Conservation (phyloP, 2,329 filamentous ascomycete genomes). For the Nectriaceae sp. region DNA sequence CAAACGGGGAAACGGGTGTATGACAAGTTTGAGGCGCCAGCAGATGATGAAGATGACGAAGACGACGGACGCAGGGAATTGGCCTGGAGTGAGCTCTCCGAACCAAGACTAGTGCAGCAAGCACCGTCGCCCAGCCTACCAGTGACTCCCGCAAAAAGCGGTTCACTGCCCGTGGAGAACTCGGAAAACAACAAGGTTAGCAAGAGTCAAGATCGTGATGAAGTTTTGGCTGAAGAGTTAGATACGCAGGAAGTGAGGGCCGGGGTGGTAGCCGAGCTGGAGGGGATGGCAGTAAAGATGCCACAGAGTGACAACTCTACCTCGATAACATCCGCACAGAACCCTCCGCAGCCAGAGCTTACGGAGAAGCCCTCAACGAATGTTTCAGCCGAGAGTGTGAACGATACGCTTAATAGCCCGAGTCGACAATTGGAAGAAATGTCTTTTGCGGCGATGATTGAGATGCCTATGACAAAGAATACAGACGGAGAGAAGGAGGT, state of each 20-base stretch:
- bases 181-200: constrained; percentile 29
- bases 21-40: constrained; percentile 74
- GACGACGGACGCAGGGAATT: constrained; percentile 65
- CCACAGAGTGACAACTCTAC: constrained; percentile 22
- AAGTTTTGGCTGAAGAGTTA: constrained; percentile 27
- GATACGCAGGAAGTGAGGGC: constrained; percentile 33
- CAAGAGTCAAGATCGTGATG: constrained; percentile 19
- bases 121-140: constrained; percentile 30
- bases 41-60: constrained; percentile 57
- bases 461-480: neutral
- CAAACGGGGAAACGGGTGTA: constrained; percentile 73
- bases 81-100: constrained; percentile 63
- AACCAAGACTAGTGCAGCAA: constrained; percentile 63
- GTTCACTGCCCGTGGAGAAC: constrained; percentile 23
- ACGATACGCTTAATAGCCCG: constrained; percentile 19
- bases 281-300: constrained; percentile 16
- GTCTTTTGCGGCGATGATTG: constrained; percentile 8
- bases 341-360: constrained; percentile 21
- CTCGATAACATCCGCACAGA: constrained; percentile 33
- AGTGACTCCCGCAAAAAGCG: constrained; percentile 22
- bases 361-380: constrained; percentile 23
- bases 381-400: constrained; percentile 23
- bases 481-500: neutral
- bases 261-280: constrained; percentile 23
- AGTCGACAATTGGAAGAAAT: constrained; percentile 21